These are phyloP conservation scores for Madurella fahalii DNA, from an alignment of 2,329 filamentous ascomycete genomes.

Conservation along the genomic window DNA sequence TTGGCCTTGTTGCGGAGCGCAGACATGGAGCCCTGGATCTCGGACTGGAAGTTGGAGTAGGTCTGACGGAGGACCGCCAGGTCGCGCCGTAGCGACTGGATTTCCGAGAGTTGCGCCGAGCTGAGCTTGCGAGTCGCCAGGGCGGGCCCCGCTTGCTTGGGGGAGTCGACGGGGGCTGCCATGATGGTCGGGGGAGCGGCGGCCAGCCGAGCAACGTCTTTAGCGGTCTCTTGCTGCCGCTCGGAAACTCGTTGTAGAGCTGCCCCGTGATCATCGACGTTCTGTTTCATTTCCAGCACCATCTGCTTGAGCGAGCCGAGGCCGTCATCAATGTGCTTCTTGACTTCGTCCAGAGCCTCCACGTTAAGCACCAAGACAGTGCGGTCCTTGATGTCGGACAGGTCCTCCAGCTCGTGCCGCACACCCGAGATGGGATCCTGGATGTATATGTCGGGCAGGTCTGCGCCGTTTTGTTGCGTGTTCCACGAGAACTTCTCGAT, in stretches of 20 bases:
- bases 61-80: slow-evolving; percentile 89
- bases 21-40: slow-evolving; percentile 84
- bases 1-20: slow-evolving; percentile 76
- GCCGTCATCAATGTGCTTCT: slow-evolving; percentile 91
- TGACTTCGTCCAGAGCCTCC: slow-evolving; percentile 91
- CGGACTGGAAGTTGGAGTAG: slow-evolving; percentile 84
- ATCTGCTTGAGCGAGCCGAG: slow-evolving; percentile 74
- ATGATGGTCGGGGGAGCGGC: slow-evolving; percentile 38
- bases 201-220: slow-evolving; percentile 69
- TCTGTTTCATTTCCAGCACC: slow-evolving; percentile 80
- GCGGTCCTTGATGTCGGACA: slow-evolving; percentile 88
- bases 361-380: slow-evolving; percentile 94
- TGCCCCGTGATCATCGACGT: slow-evolving; percentile 76
- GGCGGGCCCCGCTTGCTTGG: slow-evolving; percentile 35
- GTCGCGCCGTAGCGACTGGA: slow-evolving; percentile 80
- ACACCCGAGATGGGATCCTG: slow-evolving; percentile 94
- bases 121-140: slow-evolving; percentile 40
- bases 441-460: slow-evolving; percentile 95
- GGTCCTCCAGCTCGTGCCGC: slow-evolving; percentile 92
- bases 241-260: slow-evolving; percentile 85
- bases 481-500: slow-evolving; percentile 99
- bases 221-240: slow-evolving; percentile 81
- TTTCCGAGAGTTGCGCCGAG: slow-evolving; percentile 65
- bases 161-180: slow-evolving; percentile 44
- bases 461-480: slow-evolving; percentile 86